phyloP scores from a whole-genome alignment of 306 rosid genomes.

The Senna siamea region DNA sequence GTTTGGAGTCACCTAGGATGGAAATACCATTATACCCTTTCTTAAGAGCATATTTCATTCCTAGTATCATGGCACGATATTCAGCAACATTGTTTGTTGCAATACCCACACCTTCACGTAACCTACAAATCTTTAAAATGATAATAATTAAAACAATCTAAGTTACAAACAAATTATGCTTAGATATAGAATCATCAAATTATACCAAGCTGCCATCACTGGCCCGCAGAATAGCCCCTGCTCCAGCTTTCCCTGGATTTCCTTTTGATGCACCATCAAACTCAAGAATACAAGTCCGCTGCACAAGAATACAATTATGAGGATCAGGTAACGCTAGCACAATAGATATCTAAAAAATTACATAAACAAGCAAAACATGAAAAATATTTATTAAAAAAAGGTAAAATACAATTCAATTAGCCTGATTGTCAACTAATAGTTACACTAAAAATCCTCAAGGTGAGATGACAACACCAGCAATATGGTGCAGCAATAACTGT shows the following conservation, averaged over 20 bases:
- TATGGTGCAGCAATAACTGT: conserved; percentile 11
- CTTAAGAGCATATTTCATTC: conserved; percentile 81
- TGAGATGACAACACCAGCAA: conserved; percentile 29
- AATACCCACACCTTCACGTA: conserved; percentile 82
- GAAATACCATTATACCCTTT: conserved; percentile 73
- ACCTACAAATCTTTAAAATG: conserved; percentile 69
- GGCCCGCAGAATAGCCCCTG: conserved; percentile 62
- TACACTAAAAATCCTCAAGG: conserved; percentile 25
- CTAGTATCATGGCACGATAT: conserved; percentile 87
- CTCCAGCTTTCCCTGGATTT: conserved; percentile 71
- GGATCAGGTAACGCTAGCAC: conserved; percentile 17
- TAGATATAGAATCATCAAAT: conserved; percentile 32
- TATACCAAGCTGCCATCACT: conserved; percentile 77
- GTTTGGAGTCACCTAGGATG: conserved; percentile 90
- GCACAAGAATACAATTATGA: conserved; percentile 31
- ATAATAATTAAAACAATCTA: conserved; percentile 41
- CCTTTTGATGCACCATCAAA: conserved; percentile 70
- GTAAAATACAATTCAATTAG: conserved; percentile 4
- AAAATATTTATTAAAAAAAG: background rate
- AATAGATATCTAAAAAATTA: conserved; percentile 4
- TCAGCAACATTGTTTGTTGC: conserved; percentile 92
- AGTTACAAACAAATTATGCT: conserved; percentile 26
- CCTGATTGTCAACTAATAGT: conserved; percentile 12
- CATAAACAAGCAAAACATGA: background rate
- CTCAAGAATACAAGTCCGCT: conserved; percentile 54